Base-by-base conservation (phyloP, 2,329 filamentous ascomycete genomes). In the Aspergillus fijiensis region DNA sequence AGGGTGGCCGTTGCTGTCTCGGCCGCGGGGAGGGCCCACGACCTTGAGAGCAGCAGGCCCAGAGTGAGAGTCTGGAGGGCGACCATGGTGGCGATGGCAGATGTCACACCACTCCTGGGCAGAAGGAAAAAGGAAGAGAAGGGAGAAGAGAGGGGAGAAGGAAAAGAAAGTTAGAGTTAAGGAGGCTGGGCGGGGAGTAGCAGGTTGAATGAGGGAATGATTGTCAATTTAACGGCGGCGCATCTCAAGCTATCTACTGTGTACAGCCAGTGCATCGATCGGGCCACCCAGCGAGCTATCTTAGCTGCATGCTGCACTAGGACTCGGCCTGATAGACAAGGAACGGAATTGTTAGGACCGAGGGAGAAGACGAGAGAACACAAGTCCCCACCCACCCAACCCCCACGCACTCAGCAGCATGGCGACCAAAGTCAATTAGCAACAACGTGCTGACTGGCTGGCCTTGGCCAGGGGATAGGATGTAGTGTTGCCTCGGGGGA, bases 1-100 rank as follows among this genome's bases (percentile, higher is more conserved):
- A 52, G 56, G 5, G 31, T 52, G 5, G 49, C 49, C 12, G 51
- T 42, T 10, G 60, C n/a, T 9, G 57, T n/a, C 27, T 51, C 31
- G 27, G 51, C 39, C 11, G 61, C 29, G 35, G 67, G 63, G 31
- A 65, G 47, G 27, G 65, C 64, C 51, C 57, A 62, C 19, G 58
- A 55, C 51, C 62, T 60, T 19, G 58, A 47, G 27, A 59, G 50
- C 50, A 68, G 48, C 25, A 65, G 50, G 21, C 60, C 64, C 53
- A 67, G 10, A 25, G 52, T 58, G 21, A 67, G 55, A 35, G 51
- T n/a, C n/a, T 50, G 55, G 33, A 67, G 33, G 27, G 59, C 63
- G 52, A 67, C 60, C 64, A 65, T 66, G 51, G 45, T 42, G 59
- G 29, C 45, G 51, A 35, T 42, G 59, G 29, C 45, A 19, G 16